Conservation (phyloP, 2,329 filamentous ascomycete genomes). For the Xylaria arbuscula region DNA sequence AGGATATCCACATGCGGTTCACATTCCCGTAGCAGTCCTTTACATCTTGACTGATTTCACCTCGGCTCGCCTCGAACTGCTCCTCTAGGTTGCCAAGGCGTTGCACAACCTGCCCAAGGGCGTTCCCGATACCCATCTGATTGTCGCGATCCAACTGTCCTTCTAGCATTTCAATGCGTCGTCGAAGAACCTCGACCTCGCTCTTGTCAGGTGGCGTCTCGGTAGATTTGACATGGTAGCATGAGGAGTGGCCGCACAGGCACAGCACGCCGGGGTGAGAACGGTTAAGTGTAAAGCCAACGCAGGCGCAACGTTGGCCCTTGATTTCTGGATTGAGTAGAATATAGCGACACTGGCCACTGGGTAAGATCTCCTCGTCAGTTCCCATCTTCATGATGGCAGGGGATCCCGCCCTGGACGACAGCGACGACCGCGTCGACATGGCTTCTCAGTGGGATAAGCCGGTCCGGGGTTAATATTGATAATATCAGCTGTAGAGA, state of each 20-base stretch:
- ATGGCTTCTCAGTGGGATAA: conserved; percentile 29
- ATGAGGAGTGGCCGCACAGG: conserved; percentile 69
- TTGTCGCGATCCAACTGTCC: conserved; percentile 55
- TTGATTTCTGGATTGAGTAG: conserved; percentile 66
- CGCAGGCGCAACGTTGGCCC: conserved; percentile 68
- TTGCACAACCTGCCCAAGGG: conserved; percentile 50
- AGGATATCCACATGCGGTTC: conserved; percentile 64
- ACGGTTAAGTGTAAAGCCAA: conserved; percentile 66
- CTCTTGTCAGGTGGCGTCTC: conserved; percentile 57
- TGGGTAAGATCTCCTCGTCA: conserved; percentile 63
- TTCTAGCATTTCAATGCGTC: conserved; percentile 59
- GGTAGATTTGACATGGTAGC: conserved; percentile 65
- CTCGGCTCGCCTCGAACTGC: conserved; percentile 62
- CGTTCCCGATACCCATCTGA: conserved; percentile 53
- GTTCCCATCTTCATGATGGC: conserved; percentile 34
- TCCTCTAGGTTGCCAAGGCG: conserved; percentile 66
- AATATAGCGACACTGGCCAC: conserved; percentile 70
- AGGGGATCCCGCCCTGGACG: conserved; percentile 45
- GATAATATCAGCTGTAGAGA: conserved; percentile 6
- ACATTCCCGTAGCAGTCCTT: conserved; percentile 67
- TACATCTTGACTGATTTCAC: conserved; percentile 64
- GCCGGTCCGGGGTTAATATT: conserved; percentile 12
- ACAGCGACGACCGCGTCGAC: conserved; percentile 47
- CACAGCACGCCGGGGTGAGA: conserved; percentile 65
- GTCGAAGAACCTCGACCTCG: conserved; percentile 62